phyloP scores from a whole-genome alignment of 805 yeast species.

The Yamadazyma sp. region DNA sequence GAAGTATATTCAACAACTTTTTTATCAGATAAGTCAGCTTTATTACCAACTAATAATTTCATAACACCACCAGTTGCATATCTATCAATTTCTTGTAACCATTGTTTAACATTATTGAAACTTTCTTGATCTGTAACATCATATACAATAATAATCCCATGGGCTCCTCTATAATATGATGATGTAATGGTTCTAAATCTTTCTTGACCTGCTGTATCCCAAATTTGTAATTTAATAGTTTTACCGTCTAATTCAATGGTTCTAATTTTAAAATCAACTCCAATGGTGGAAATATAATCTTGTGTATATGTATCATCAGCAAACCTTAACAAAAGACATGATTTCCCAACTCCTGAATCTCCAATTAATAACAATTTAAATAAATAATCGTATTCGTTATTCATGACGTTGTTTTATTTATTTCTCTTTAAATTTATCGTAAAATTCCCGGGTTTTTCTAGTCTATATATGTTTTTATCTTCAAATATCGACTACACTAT shows the following conservation, averaged over 20 bases:
- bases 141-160: slow-evolving; percentile 95
- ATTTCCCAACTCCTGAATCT: slow-evolving; percentile 98
- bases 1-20: slow-evolving; percentile 93
- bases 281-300: slow-evolving; percentile 95
- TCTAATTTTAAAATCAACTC: slow-evolving; percentile 91
- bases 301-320: slow-evolving; percentile 97
- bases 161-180: slow-evolving; percentile 97
- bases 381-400: slow-evolving; percentile 95
- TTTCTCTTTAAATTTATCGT: no score
- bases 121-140: slow-evolving; percentile 98
- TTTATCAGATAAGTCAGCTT: slow-evolving; percentile 90
- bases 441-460: no score
- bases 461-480: background rate
- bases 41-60: slow-evolving; percentile 94
- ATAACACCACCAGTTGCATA: slow-evolving; percentile 97
- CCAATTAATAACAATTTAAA: slow-evolving; percentile 94
- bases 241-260: slow-evolving; percentile 94
- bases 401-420: slow-evolving; percentile 41
- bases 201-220: slow-evolving; percentile 99
- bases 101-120: slow-evolving; percentile 93
- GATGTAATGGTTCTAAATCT: slow-evolving; percentile 97
- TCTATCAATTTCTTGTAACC: slow-evolving; percentile 98
- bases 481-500: no score
- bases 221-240: slow-evolving; percentile 94
- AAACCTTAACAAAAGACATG: slow-evolving; percentile 89